These are phyloP conservation scores for Chlamydomonas reinhardtii DNA, from an alignment of 163 green algal genomes.

Conservation along the genomic window DNA sequence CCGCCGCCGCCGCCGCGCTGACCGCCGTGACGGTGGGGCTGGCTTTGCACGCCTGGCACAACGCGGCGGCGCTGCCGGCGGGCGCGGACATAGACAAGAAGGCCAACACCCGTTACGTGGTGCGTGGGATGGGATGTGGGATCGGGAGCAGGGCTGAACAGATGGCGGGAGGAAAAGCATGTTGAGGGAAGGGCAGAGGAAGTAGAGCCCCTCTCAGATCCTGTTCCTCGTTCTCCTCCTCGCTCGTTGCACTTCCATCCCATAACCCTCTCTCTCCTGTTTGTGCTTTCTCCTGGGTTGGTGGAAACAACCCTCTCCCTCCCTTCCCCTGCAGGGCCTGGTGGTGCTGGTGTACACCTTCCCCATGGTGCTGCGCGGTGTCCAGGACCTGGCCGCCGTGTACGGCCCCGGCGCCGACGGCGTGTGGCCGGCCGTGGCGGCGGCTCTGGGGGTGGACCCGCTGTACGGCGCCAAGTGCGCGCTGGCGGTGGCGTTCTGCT, in stretches of 20 bases:
- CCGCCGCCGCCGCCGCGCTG: not conserved
- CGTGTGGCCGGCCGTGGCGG: not conserved
- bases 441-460: not conserved
- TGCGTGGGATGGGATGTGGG: not conserved
- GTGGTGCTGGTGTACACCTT: slow-evolving; percentile 44
- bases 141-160: not conserved
- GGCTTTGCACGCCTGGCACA: slow-evolving; percentile 45
- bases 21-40: slow-evolving; percentile 11
- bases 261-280: too few species aligned
- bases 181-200: not conserved
- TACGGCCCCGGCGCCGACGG: not conserved
- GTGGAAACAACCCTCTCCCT: too few species aligned
- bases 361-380: slow-evolving; percentile 24
- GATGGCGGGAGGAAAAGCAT: too few species aligned
- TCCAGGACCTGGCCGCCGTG: not conserved
- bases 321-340: not conserved
- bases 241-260: too few species aligned
- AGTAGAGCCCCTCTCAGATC: too few species aligned
- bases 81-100: slow-evolving; percentile 35
- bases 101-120: slow-evolving; percentile 43
- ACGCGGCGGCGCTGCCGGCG: slow-evolving; percentile 17
- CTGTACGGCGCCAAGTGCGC: slow-evolving; percentile 16
- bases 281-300: too few species aligned
- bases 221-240: too few species aligned
- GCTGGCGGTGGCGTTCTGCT: slow-evolving; percentile 18